Evolutionary conservation across 1,139 yeast genomes (phyloP).

Genomic region (Suhomyces ambrosiae): DNA sequence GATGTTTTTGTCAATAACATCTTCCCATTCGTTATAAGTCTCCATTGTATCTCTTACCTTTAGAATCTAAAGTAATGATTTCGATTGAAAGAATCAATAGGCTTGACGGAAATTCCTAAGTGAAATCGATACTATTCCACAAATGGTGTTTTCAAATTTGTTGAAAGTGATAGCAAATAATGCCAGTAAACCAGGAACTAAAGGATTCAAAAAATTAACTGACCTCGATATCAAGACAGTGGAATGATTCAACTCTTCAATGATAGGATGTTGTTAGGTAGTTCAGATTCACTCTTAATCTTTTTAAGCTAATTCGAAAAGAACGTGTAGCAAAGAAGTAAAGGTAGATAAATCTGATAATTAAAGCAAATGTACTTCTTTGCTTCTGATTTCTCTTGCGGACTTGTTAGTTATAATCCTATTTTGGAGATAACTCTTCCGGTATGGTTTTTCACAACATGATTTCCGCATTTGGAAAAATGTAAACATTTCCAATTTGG

Average conservation of each 20-base stretch:
- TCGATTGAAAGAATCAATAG: too few relatives aligned
- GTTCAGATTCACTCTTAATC: too few relatives aligned
- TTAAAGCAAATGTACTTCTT: conserved; percentile 1
- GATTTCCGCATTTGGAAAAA: conserved; percentile 24
- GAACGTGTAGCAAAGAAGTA: background rate
- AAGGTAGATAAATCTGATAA: background rate
- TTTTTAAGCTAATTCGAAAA: background rate
- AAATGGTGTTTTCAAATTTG: too few relatives aligned
- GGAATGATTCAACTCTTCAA: too few relatives aligned
- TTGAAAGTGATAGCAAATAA: background rate
- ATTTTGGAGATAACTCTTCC: conserved; percentile 9
- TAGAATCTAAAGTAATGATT: too few relatives aligned
- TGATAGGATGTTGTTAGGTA: too few relatives aligned
- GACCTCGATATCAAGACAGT: background rate
- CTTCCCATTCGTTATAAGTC: conserved; percentile 32
- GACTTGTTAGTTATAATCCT: conserved; percentile 13
- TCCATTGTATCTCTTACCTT: conserved; percentile 34
- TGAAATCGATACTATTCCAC: background rate
- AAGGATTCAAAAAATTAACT: background rate
- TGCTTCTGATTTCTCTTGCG: conserved; percentile 7
- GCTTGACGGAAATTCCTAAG: too few relatives aligned
- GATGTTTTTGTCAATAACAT: conserved; percentile 23
- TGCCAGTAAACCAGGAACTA: background rate
- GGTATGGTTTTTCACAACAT: conserved; percentile 14
- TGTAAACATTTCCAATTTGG: conserved; percentile 22